Base-by-base conservation (phyloP, 805 yeast genomes). In the Tetrapisispora fleetii region DNA sequence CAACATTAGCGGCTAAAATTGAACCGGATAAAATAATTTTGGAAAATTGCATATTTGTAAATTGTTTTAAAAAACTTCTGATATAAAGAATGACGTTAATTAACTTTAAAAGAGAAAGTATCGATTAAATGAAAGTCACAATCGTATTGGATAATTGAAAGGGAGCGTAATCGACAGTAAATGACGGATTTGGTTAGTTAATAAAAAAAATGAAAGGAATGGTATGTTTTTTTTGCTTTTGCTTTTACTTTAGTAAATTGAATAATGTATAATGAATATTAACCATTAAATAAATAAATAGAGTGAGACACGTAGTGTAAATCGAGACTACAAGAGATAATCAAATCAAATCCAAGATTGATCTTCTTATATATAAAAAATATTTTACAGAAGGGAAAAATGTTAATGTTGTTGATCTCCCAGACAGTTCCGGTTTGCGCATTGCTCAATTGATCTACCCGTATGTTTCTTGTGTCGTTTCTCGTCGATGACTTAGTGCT, bases 1-100 rank as follows among this genome's bases (percentile, higher is more conserved):
- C 41, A 28, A 64, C 59, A 30, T 57, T 49, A 21, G 58, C 60
- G 35, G 61, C 46, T 28, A 63, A 50, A 10, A 61, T 18, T 10
- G 46, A 36, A 18, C 27, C 46, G 19, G 41, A 24, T 43, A 43
- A 43, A 27, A 43, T 22, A 22, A 43, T 17, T 17, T 27, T 43
- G 24, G 46, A 43, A 37, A 43, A 36, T 37, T 37, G 39, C 46
- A 43, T 43, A 17, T 43, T 43, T 36, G n/a, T n/a, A n/a, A 24
- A 35, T 22, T 32, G 30, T 17, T 41, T 17, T 19, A 48, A 21
- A 38, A 24, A 24, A 6, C 28, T 24, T 8, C 28, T 24, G 8
- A 8, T 24, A 8, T 24, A 36, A 36, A 5, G 38, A 36, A 36
- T 36, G 21, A 13, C 10, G n/a, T 36, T 36, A 17, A 36, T 18